These are phyloP conservation scores for Colletotrichum sansevieriae DNA, from an alignment of 2,329 filamentous ascomycete species.

Conservation along the genomic window DNA sequence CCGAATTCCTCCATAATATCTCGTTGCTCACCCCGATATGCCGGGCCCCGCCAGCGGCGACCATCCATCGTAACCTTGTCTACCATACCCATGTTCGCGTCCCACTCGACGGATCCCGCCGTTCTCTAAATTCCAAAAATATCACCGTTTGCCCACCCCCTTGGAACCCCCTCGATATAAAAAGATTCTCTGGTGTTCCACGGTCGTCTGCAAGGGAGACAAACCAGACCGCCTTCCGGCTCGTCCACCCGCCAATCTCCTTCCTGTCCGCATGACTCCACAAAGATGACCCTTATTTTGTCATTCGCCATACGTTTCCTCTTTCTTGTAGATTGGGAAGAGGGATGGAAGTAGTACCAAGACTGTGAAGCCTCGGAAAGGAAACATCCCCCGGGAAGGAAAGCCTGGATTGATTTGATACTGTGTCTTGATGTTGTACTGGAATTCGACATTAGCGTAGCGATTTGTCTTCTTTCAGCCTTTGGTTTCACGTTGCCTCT, in stretches of 20 bases:
- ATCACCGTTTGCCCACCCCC: neutral
- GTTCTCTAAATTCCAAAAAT: constrained; percentile 7
- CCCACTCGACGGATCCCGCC: neutral
- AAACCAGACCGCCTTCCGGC: constrained; percentile 9
- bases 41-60: neutral
- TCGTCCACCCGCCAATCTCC: neutral
- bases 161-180: neutral
- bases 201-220: neutral
- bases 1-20: neutral
- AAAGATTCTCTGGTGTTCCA: constrained; percentile 13
- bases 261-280: too few relatives aligned
- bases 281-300: neutral
- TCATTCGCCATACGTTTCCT: neutral
- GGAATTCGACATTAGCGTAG: neutral
- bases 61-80: too few relatives aligned
- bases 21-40: neutral
- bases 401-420: neutral
- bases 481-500: neutral
- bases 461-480: neutral
- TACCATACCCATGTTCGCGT: neutral
- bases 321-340: neutral
- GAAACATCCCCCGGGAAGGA: neutral
- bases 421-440: neutral
- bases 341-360: too few relatives aligned
- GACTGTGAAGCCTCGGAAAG: neutral